Conservation (phyloP, 768 basidiomycete species). For the Chiua virens region DNA sequence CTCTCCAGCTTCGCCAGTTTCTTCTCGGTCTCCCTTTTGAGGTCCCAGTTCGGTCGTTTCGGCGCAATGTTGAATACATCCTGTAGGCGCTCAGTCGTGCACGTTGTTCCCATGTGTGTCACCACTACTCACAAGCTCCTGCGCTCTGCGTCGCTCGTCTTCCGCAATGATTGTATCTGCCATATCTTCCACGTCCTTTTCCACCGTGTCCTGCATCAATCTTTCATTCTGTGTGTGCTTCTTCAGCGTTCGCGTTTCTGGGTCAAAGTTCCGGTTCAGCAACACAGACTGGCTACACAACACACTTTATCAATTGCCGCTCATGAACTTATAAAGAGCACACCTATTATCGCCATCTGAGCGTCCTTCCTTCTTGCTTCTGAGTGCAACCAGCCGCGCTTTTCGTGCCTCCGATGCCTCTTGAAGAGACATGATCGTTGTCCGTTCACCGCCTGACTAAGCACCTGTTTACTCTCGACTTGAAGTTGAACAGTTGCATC, state of each 20-base stretch:
- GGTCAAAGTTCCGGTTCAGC: slow-evolving; percentile 86
- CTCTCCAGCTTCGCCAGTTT: slow-evolving; percentile 86
- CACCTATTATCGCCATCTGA: slow-evolving; percentile 41
- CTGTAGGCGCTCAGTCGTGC: slow-evolving; percentile 41
- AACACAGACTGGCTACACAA: slow-evolving; percentile 47
- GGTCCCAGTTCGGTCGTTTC: slow-evolving; percentile 94
- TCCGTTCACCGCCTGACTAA: slow-evolving; percentile 32
- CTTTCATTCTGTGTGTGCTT: slow-evolving; percentile 61
- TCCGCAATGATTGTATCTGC: slow-evolving; percentile 83
- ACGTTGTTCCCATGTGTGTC: not conserved
- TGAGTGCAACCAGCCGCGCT: slow-evolving; percentile 73
- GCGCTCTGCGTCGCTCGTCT: slow-evolving; percentile 79
- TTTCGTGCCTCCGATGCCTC: slow-evolving; percentile 82
- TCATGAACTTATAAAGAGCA: slow-evolving; percentile 20
- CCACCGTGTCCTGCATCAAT: slow-evolving; percentile 79
- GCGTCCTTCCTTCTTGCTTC: slow-evolving; percentile 68
- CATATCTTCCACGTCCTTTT: slow-evolving; percentile 79
- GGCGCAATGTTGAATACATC: slow-evolving; percentile 97
- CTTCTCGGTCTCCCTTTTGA: slow-evolving; percentile 92
- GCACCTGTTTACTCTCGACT: slow-evolving; percentile 4
- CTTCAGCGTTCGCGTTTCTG: slow-evolving; percentile 74
- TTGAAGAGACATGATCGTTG: slow-evolving; percentile 57
- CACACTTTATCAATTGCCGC: slow-evolving; percentile 15
- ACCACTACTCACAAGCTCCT: slow-evolving; percentile 75
- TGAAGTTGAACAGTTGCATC: no score